Evolutionary conservation across 257 asterid species (phyloP).

Genomic region (Thymus quinquecostatus): DNA sequence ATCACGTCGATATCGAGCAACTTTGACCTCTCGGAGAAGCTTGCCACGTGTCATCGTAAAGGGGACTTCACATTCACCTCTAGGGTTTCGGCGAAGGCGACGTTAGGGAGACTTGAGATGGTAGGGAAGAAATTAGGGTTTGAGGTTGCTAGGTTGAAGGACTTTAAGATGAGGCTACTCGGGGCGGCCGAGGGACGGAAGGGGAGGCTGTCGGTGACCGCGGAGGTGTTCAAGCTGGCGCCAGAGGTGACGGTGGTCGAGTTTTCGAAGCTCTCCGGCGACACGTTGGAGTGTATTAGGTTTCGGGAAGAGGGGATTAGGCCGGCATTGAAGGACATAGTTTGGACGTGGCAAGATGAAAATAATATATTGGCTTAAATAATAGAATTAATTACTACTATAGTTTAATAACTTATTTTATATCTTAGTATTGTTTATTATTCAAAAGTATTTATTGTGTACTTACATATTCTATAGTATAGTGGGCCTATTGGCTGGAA

Average conservation of each 20-base stretch:
- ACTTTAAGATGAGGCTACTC: conserved; percentile 35
- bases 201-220: conserved; percentile 36
- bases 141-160: conserved; percentile 38
- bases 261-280: conserved; percentile 47
- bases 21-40: conserved; percentile 36
- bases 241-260: conserved; percentile 54
- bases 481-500: no score
- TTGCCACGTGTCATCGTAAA: conserved; percentile 31
- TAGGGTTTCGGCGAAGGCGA: conserved; percentile 42
- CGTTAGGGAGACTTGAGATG: conserved; percentile 37
- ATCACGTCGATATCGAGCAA: conserved; percentile 44
- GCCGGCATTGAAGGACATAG: conserved; percentile 47
- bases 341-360: conserved; percentile 49
- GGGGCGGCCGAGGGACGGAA: conserved; percentile 42
- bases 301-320: conserved; percentile 47
- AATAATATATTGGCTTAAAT: neutral
- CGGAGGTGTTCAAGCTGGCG: conserved; percentile 52
- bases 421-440: no score
- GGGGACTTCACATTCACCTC: conserved; percentile 40
- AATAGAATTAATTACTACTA: no score
- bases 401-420: no score
- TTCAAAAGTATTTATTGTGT: no score
- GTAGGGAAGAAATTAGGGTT: conserved; percentile 38
- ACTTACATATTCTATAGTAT: no score
- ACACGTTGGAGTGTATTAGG: conserved; percentile 44